Conservation (phyloP, 139 green algal species). For the Gonium pectorale region DNA sequence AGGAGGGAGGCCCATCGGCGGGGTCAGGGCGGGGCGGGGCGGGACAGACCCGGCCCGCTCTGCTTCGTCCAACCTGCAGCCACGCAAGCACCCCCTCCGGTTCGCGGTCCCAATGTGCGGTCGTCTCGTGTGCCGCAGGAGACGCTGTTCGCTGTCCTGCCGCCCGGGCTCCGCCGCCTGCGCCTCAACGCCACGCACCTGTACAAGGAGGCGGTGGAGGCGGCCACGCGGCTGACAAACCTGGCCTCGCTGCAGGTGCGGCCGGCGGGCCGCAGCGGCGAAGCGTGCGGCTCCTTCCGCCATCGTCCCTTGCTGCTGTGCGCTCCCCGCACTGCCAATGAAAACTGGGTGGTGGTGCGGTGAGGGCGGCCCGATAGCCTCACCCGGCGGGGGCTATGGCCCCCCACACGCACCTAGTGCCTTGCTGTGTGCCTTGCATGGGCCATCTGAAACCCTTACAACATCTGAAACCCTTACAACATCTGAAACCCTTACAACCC, state of each 20-base stretch:
- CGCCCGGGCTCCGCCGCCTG: constrained; percentile 3
- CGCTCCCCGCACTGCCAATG: too few relatives aligned
- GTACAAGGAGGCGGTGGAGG: constrained; percentile 31
- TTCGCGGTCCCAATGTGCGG: background rate
- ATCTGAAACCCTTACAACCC: too few relatives aligned
- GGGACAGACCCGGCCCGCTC: too few relatives aligned
- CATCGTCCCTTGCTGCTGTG: too few relatives aligned
- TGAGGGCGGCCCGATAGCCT: too few relatives aligned
- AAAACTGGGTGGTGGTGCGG: background rate
- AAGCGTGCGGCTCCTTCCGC: too few relatives aligned
- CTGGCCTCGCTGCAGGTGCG: constrained; percentile 8
- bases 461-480: too few relatives aligned
- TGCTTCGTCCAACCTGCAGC: background rate
- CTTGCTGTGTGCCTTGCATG: too few relatives aligned
- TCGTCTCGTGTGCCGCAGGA: background rate
- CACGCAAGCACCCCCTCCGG: background rate
- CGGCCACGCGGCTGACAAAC: background rate
- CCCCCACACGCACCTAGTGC: too few relatives aligned
- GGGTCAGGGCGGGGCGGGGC: too few relatives aligned
- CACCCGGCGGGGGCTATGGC: too few relatives aligned
- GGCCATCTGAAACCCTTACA: too few relatives aligned
- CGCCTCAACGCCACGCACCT: background rate
- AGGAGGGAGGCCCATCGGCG: background rate
- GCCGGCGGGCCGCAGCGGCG: background rate
- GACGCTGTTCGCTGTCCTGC: background rate